Base-by-base conservation (phyloP, 176 grass and related monocot species). In the Avena sativa region DNA sequence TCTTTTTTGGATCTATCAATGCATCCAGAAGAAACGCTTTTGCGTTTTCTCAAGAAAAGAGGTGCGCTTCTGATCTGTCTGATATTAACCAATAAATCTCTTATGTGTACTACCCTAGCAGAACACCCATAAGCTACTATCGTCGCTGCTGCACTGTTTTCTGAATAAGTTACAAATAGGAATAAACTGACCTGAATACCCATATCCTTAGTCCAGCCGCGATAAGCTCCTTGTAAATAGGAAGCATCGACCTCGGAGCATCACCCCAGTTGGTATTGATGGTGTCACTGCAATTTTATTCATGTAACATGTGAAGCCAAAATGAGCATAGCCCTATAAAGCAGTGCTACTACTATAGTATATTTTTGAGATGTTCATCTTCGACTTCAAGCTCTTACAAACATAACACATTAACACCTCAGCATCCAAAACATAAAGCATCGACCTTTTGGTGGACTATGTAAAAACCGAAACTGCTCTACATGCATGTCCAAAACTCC, bases 151-250 rank as follows among this genome's bases (percentile, higher is more conserved):
- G 38, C 0, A 4, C 2, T 9, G 7, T 44, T 12, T 47, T 63
- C 38, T 26, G 21, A 26, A 17, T 16, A 17, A 63, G 43, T 51
- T 51, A 13, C 51, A 3, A n/a, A 50, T 46, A 46, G 36, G 43
- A 47, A 62, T 7, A 20, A 61, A 68, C 74, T 52, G 26, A 93
- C 95, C 90, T 97, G 66, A 88, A 97, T 53, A 97, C 89, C 95
- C 95, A 94, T 73, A 94, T 94, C 53, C 84, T 94, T 12, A 97
- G 48, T 5, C 92, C 90, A 61, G 87, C 89, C 21, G 58, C 90
- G 70, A 91, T 91, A 16, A 97, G 76, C 78, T 94, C 89, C 43
- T 63, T 19, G 61, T 93, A 93, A 44, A 93, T 93, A 50, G 81
- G 86, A 69, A 97, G 85, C 95, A 97, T 88, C 4, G 92, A 86